A percentile compares a stretch with the other conserved stretches of the same genome.
Conservation (phyloP, 208 protist species). For the Sergeia podlipaevii region DNA sequence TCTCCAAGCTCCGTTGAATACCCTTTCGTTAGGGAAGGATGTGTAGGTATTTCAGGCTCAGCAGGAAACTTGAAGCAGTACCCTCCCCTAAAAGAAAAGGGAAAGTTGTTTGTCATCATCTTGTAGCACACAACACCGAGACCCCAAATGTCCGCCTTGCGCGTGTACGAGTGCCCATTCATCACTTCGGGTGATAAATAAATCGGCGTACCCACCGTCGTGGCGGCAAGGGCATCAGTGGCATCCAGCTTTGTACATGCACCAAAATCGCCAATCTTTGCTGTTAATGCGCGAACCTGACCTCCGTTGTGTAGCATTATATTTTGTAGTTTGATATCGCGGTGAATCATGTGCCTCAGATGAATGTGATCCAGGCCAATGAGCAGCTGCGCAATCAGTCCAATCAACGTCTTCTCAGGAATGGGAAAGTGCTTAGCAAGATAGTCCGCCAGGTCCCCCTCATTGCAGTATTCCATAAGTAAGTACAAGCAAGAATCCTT, state of each 20-base stretch:
- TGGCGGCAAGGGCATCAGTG: slow-evolving; percentile 25
- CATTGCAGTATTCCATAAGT: slow-evolving; percentile 75
- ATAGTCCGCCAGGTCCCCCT: slow-evolving; percentile 44
- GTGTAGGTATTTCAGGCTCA: slow-evolving; percentile 23
- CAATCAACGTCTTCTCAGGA: slow-evolving; percentile 27
- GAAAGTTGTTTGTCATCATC: slow-evolving; percentile 52
- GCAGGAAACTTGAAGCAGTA: slow-evolving; percentile 1
- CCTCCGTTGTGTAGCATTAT: slow-evolving; percentile 33
- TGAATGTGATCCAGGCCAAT: slow-evolving; percentile 75
- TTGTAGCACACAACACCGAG: slow-evolving; percentile 64
- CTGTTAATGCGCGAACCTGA: slow-evolving; percentile 4
- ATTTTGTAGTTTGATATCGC: slow-evolving; percentile 65
- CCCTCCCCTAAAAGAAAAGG: slow-evolving; percentile 34
- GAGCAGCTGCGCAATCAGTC: slow-evolving; percentile 57
- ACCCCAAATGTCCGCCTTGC: slow-evolving; percentile 75
- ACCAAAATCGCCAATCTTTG: slow-evolving; percentile 81
- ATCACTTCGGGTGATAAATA: slow-evolving; percentile 65
- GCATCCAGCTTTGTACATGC: slow-evolving; percentile 25
- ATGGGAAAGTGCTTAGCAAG: slow-evolving; percentile 36
- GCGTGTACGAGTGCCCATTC: slow-evolving; percentile 46
- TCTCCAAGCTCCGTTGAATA: slow-evolving; percentile 53
- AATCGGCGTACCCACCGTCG: slow-evolving; percentile 49
- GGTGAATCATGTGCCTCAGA: slow-evolving; percentile 49
- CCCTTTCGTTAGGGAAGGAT: slow-evolving; percentile 17
- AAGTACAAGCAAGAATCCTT: slow-evolving; percentile 37